phyloP scores from a whole-genome alignment of 2,329 filamentous ascomycete genomes.

The Lomentospora prolificans region DNA sequence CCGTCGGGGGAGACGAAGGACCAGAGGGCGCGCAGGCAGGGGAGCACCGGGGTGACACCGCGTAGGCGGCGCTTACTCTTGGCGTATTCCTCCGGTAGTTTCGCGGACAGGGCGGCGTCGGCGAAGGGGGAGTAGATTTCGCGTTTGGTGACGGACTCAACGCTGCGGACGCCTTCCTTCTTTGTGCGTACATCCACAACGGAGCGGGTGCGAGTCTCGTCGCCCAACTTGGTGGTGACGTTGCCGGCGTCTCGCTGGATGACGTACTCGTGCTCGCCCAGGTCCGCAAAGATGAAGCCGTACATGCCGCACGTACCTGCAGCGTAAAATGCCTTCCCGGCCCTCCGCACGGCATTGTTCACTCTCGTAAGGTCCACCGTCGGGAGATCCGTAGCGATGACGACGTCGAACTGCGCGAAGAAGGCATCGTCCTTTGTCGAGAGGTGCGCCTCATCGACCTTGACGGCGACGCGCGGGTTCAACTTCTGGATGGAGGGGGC shows the following conservation, averaged over 20 bases:
- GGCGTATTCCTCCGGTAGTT: conserved; percentile 57
- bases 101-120: conserved; percentile 72
- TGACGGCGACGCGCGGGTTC: conserved; percentile 77
- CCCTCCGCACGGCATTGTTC: conserved; percentile 76
- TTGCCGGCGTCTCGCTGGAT: conserved; percentile 81
- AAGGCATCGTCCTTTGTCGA: conserved; percentile 60
- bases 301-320: conserved; percentile 82
- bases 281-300: conserved; percentile 88
- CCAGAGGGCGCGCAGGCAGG: conserved; percentile 84
- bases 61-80: conserved; percentile 59
- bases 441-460: conserved; percentile 59
- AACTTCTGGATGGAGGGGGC: conserved; percentile 69
- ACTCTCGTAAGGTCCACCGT: conserved; percentile 65
- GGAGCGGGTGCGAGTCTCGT: conserved; percentile 69
- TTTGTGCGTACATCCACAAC: conserved; percentile 64
- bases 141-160: conserved; percentile 83
- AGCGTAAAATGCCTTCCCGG: conserved; percentile 76
- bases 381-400: conserved; percentile 82
- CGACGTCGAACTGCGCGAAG: conserved; percentile 70
- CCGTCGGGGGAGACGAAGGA: conserved; percentile 48
- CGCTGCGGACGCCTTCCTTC: conserved; percentile 55
- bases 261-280: conserved; percentile 82
- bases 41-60: conserved; percentile 73
- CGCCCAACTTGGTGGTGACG: conserved; percentile 44
- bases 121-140: conserved; percentile 83